phyloP scores from a whole-genome alignment of 2,329 filamentous ascomycete species.

The Fusarium sp. region DNA sequence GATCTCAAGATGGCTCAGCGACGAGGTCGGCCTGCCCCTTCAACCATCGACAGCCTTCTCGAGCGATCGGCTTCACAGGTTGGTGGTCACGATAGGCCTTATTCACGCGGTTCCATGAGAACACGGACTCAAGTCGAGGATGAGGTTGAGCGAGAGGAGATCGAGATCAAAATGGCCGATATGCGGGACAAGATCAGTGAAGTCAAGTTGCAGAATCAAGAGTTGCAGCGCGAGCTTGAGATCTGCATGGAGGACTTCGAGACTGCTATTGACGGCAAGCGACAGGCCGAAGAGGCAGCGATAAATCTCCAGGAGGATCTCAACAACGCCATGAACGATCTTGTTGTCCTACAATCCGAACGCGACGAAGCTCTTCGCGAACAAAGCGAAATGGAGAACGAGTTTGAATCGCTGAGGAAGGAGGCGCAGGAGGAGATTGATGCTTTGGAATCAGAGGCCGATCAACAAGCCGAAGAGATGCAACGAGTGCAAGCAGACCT shows the following conservation, averaged over 20 bases:
- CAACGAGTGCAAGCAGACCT: conserved; percentile 78
- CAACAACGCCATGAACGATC: conserved; percentile 81
- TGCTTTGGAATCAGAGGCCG: conserved; percentile 76
- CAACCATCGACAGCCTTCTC: conserved; percentile 87
- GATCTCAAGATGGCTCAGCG: conserved; percentile 91
- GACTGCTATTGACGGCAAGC: conserved; percentile 72
- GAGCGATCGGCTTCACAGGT: conserved; percentile 94
- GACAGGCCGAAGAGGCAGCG: conserved; percentile 68
- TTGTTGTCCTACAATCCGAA: conserved; percentile 83
- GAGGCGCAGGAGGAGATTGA: conserved; percentile 77
- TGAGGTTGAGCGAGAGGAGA: conserved; percentile 85
- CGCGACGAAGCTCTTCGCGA: conserved; percentile 85
- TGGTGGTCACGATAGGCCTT: conserved; percentile 74
- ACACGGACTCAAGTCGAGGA: conserved; percentile 73
- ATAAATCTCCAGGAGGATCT: conserved; percentile 83
- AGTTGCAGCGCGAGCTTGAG: conserved; percentile 85
- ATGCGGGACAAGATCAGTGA: conserved; percentile 88
- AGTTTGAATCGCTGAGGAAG: conserved; percentile 71
- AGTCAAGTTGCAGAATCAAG: conserved; percentile 89
- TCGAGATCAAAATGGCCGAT: conserved; percentile 85
- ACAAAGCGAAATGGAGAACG: conserved; percentile 68
- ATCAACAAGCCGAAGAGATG: conserved; percentile 78
- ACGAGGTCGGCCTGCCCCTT: conserved; percentile 71
- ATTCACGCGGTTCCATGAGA: conserved; percentile 78
- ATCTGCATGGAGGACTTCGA: conserved; percentile 85